Conservation (phyloP, 1,284 basidiomycete genomes). For the Waitea zeae region DNA sequence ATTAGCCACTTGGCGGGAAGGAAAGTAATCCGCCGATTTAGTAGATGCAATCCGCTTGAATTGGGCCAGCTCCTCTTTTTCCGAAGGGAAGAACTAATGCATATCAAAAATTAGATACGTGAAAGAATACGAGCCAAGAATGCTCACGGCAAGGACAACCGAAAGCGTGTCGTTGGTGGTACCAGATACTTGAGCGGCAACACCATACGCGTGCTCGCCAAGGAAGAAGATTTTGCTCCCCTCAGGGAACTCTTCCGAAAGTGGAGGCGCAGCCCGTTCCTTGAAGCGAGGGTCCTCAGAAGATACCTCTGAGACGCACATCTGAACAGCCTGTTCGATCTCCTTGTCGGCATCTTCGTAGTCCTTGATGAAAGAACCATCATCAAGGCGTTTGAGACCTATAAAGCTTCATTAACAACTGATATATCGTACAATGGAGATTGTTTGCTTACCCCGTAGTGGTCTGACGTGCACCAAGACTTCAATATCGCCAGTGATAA, state of each 20-base stretch:
- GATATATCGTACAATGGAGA: conserved; percentile 2
- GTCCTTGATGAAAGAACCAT: conserved; percentile 87
- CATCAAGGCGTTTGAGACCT: conserved; percentile 81
- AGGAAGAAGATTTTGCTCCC: conserved; percentile 92
- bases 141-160: conserved; percentile 64
- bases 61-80: conserved; percentile 60
- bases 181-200: conserved; percentile 74
- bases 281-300: conserved; percentile 83
- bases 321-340: conserved; percentile 73
- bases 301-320: conserved; percentile 59
- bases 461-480: conserved; percentile 73
- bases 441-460: conserved; percentile 53
- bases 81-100: conserved; percentile 76
- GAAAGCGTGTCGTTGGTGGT: conserved; percentile 55
- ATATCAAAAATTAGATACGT: conserved; percentile 4
- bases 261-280: conserved; percentile 67
- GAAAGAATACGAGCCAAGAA: conserved; percentile 3
- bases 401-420: too few relatives aligned
- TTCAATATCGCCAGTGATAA: conserved; percentile 71
- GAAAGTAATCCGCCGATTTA: conserved; percentile 45
- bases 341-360: conserved; percentile 78
- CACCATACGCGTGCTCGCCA: conserved; percentile 86
- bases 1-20: conserved; percentile 59
- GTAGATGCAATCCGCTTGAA: conserved; percentile 54
- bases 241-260: conserved; percentile 81